Evolutionary conservation across 768 basidiomycete genomes (phyloP), one percentile per base, ranked within the genome.

Genomic region (Leccinellum albellum): DNA sequence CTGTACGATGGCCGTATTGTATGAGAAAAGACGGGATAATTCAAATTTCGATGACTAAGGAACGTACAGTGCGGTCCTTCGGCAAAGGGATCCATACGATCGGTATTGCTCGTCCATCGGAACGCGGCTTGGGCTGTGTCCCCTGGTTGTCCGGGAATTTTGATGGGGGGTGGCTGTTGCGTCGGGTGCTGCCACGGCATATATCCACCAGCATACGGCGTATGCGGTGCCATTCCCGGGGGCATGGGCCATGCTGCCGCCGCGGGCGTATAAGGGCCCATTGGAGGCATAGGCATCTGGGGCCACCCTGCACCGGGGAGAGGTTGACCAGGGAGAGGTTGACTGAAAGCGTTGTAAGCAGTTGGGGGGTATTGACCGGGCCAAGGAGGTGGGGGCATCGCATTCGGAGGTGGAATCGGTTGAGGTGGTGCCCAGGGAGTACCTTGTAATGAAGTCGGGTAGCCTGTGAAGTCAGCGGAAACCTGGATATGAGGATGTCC

Each of bases 51-150:
- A 49, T 31, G 28, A 42, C 24, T 12, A 24, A 26, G 23, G 24
- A n/a, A 70, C 79, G 29, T 67, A 81, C 79, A 80, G 53, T 75
- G 70, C 0, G 70, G 67, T 24, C 79, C 79, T 51, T 76, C 76
- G 0, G 72, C 57, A 58, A 78, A 81, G 21, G 61, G 69, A 32
- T 67, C 60, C 50, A 78, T 65, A 58, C 71, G 62, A 69, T 69
- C 66, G 17, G 73, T 61, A 20, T 66, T 69, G 46, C 56, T 69
- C 2, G 63, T 59, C 71, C 69, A 71, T 21, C 73, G 63, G 51
- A 70, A 61, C 24, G 66, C 50, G n/a, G 68, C 64, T 50, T 69
- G 61, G 35, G 69, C 56, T 23, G 65, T 55, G 56, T 70, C 72
- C 6, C 50, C 63, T 3, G 64, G 44, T 9, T 59, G 62, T 14